Conservation (phyloP, 2,329 filamentous ascomycete species). For the Tolypocladium amazonense region DNA sequence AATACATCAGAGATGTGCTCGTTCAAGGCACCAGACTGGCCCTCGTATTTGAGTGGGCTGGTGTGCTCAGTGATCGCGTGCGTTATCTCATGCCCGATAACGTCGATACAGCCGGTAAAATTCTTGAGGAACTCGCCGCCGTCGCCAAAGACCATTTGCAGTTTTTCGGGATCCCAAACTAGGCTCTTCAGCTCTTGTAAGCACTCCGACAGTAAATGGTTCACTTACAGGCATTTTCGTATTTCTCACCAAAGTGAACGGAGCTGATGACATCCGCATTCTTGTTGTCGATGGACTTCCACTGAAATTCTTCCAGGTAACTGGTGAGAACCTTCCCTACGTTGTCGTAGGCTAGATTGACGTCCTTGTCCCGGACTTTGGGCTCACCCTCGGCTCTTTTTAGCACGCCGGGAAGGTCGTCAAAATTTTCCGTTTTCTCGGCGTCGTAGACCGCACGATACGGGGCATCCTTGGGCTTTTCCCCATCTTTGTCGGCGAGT, state of each 20-base stretch:
- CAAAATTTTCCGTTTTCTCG: conserved; percentile 23
- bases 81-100: conserved; percentile 47
- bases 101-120: conserved; percentile 41
- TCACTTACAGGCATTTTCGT: conserved; percentile 39
- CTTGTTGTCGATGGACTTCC: conserved; percentile 41
- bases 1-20: conserved; percentile 47
- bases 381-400: conserved; percentile 31
- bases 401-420: conserved; percentile 29
- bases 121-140: conserved; percentile 39
- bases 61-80: conserved; percentile 44
- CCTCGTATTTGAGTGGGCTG: conserved; percentile 37
- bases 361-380: conserved; percentile 27
- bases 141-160: conserved; percentile 47
- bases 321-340: conserved; percentile 37
- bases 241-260: conserved; percentile 39
- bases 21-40: conserved; percentile 43
- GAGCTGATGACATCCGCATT: conserved; percentile 37
- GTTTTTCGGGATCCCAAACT: conserved; percentile 38
- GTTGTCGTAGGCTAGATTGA: conserved; percentile 40
- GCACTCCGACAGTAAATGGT: background rate
- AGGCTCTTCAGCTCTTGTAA: background rate
- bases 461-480: conserved; percentile 14
- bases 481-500: conserved; percentile 1
- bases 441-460: conserved; percentile 35
- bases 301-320: conserved; percentile 37